Percentiles rank a stretch among this genome's conserved stretches.
Conservation (phyloP, 768 basidiomycete species). For the Fomitopsis serialis region DNA sequence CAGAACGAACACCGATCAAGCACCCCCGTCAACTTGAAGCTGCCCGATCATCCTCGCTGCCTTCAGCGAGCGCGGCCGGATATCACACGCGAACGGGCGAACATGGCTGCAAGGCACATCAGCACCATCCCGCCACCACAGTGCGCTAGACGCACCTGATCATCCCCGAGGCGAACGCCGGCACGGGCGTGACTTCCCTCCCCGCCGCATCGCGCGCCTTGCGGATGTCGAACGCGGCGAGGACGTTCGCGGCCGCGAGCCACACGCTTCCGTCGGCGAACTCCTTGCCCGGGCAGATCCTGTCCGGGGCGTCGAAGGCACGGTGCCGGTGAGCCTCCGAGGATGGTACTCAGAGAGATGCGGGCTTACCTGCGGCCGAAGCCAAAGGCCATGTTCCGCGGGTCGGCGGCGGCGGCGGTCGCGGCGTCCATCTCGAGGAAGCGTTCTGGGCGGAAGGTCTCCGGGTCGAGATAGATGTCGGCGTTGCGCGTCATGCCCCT, state of each 20-base stretch:
- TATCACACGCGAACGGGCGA: neutral
- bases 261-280: neutral
- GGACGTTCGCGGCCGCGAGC: conserved; percentile 37
- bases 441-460: conserved; percentile 18
- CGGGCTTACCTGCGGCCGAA: conserved; percentile 12
- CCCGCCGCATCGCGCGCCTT: conserved; percentile 36
- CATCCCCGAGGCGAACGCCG: conserved; percentile 37
- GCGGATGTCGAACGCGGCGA: conserved; percentile 40
- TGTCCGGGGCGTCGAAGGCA: neutral
- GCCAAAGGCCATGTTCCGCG: conserved; percentile 9
- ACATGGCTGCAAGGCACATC: neutral
- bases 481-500: conserved; percentile 14
- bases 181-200: conserved; percentile 28
- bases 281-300: neutral
- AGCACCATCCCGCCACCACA: neutral
- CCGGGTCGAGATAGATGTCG: conserved; percentile 13
- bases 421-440: conserved; percentile 12
- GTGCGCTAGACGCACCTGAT: conserved; percentile 30
- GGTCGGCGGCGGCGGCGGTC: neutral
- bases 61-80: neutral
- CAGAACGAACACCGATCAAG: no score
- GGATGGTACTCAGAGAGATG: no score
- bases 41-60: conserved; percentile 9
- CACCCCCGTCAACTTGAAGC: no score
- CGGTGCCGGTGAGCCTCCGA: no score